A percentile compares a stretch with the other conserved stretches of the same genome.
Conservation (phyloP, 2,329 filamentous ascomycete species). For the Trichophyton rubrum region DNA sequence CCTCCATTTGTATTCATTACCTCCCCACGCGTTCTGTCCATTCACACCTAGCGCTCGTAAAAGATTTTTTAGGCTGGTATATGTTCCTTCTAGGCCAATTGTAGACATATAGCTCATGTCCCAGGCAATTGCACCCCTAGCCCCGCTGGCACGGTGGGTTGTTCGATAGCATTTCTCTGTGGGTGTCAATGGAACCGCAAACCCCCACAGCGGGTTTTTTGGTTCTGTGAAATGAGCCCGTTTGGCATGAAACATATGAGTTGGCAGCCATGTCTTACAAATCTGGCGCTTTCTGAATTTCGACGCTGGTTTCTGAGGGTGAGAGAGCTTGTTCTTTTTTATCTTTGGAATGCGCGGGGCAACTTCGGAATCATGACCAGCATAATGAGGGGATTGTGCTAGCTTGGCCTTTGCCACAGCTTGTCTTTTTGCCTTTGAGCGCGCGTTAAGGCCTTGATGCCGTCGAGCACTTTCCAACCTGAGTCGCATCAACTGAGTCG, state of each 20-base stretch:
- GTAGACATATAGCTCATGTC: slow-evolving; percentile 92
- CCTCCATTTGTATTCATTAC: slow-evolving; percentile 59
- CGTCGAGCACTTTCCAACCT: slow-evolving; percentile 65
- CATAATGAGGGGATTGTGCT: slow-evolving; percentile 16
- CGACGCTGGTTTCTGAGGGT: slow-evolving; percentile 47
- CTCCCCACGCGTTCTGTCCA: slow-evolving; percentile 48
- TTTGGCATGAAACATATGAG: slow-evolving; percentile 89
- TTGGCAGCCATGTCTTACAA: slow-evolving; percentile 87
- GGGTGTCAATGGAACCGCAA: slow-evolving; percentile 70
- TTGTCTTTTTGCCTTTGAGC: slow-evolving; percentile 29
- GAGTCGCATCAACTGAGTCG: slow-evolving; percentile 34
- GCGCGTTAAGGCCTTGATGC: slow-evolving; percentile 48
- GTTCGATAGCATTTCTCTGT: slow-evolving; percentile 82
- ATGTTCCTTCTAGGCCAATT: slow-evolving; percentile 59
- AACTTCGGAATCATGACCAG: slow-evolving; percentile 20
- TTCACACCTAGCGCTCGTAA: slow-evolving; percentile 53
- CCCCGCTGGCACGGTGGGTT: slow-evolving; percentile 65
- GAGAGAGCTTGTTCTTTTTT: slow-evolving; percentile 56
- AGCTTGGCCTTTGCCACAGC: slow-evolving; percentile 31
- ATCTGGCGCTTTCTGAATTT: slow-evolving; percentile 77
- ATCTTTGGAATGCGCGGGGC: slow-evolving; percentile 48
- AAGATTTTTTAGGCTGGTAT: slow-evolving; percentile 51
- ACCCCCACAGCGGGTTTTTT: slow-evolving; percentile 73
- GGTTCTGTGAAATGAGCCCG: slow-evolving; percentile 76
- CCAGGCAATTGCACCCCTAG: slow-evolving; percentile 72